Conservation (phyloP, 306 rosid genomes). For the Gynostemma pentaphyllum region DNA sequence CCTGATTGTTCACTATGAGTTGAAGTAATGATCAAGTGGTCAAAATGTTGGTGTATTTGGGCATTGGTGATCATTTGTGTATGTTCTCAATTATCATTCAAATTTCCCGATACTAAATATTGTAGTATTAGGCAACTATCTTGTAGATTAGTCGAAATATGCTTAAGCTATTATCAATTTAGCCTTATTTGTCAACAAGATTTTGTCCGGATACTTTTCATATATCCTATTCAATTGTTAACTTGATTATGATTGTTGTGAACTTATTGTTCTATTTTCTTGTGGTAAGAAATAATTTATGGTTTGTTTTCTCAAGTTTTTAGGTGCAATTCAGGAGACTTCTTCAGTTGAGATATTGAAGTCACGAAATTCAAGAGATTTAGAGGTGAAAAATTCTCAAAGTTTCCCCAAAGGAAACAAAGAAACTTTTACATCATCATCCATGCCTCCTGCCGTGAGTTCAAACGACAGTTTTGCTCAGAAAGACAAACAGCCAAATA, state of each 20-base stretch:
- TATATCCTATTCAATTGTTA: background rate
- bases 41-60: no score
- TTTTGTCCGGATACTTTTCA: background rate
- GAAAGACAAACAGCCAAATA: conserved; percentile 26
- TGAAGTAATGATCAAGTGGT: no score
- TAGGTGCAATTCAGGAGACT: conserved; percentile 42
- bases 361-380: conserved; percentile 22
- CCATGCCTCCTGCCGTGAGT: conserved; percentile 18
- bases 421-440: conserved; percentile 11
- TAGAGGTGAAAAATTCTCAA: conserved; percentile 16
- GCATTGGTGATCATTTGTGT: no score
- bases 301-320: conserved; percentile 25
- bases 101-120: no score
- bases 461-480: conserved; percentile 24
- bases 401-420: conserved; percentile 17
- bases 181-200: no score
- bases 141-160: no score
- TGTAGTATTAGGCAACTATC: no score
- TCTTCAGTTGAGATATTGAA: conserved; percentile 30
- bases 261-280: background rate
- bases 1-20: background rate
- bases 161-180: no score
- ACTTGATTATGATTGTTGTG: background rate
- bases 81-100: no score
- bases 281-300: background rate